A percentile compares a stretch with the other conserved stretches of the same genome.
Evolutionary conservation across 768 basidiomycete species (phyloP).

Genomic region (Rubroboletus satanas): DNA sequence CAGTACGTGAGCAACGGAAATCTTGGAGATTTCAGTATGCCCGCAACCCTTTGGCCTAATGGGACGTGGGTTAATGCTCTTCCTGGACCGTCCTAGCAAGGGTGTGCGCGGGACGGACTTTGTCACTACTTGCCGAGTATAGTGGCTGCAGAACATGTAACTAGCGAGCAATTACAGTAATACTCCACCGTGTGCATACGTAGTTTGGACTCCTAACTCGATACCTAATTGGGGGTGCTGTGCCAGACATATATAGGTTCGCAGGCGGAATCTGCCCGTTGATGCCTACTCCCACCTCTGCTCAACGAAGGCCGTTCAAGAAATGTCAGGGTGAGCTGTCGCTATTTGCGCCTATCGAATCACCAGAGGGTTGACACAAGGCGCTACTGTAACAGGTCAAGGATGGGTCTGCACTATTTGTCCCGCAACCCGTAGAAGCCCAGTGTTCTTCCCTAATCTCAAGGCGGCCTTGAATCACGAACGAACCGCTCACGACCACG

Average conservation of each 20-base stretch:
- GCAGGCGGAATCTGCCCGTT: conserved; percentile 10
- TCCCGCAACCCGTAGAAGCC: conserved; percentile 18
- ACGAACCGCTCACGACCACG: conserved; percentile 18
- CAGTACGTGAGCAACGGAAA: conserved; percentile 47
- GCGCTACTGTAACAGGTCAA: conserved; percentile 23
- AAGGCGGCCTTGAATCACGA: conserved; percentile 34
- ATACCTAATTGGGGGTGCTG: conserved; percentile 13
- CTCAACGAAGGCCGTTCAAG: conserved; percentile 14
- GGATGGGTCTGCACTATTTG: conserved; percentile 36
- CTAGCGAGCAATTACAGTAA: not conserved
- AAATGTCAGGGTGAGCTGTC: conserved; percentile 21
- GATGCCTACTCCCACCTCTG: conserved; percentile 24
- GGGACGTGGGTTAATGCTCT: conserved; percentile 77
- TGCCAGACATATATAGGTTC: conserved; percentile 15
- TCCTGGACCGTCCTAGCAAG: conserved; percentile 54
- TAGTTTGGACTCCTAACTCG: conserved; percentile 5
- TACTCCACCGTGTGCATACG: not conserved
- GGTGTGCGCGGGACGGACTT: not conserved
- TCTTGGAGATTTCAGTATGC: conserved; percentile 75
- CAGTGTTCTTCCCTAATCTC: conserved; percentile 22
- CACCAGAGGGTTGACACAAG: not conserved
- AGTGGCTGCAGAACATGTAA: not conserved
- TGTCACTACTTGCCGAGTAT: not conserved
- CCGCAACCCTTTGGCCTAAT: conserved; percentile 73
- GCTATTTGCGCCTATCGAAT: not conserved